Evolutionary conservation across 305 asterid genomes (phyloP).

Genomic region (Coffea humblotiana): DNA sequence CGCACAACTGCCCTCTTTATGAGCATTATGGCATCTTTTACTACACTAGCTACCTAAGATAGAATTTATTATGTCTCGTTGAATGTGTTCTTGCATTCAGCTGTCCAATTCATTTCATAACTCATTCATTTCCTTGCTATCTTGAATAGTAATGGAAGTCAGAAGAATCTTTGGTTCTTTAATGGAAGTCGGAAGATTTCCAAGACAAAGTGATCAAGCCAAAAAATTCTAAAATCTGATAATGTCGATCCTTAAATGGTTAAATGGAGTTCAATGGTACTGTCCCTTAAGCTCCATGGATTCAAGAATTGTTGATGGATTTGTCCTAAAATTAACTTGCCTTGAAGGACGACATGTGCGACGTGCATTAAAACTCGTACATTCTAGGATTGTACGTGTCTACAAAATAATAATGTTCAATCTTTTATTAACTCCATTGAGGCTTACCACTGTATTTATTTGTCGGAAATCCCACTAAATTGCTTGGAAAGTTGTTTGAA

Average conservation of each 20-base stretch:
- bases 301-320: neutral
- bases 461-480: neutral
- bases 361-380: neutral
- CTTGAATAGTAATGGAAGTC: neutral
- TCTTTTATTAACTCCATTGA: neutral
- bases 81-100: neutral
- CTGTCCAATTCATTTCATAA: conserved; percentile 5
- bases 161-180: neutral
- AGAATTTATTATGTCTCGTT: neutral
- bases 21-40: neutral
- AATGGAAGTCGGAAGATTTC: neutral
- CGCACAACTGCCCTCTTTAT: conserved; percentile 8
- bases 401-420: neutral
- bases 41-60: conserved; percentile 9
- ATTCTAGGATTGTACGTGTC: neutral
- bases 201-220: neutral
- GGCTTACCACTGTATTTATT: neutral
- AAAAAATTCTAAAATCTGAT: neutral
- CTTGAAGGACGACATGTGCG: neutral
- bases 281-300: neutral
- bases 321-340: neutral
- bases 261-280: neutral
- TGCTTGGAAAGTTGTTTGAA: neutral
- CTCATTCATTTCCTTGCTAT: neutral
- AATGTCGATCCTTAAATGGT: neutral